Evolutionary conservation across 2,329 filamentous ascomycete species (phyloP).

Genomic region (Calonectria naviculata): DNA sequence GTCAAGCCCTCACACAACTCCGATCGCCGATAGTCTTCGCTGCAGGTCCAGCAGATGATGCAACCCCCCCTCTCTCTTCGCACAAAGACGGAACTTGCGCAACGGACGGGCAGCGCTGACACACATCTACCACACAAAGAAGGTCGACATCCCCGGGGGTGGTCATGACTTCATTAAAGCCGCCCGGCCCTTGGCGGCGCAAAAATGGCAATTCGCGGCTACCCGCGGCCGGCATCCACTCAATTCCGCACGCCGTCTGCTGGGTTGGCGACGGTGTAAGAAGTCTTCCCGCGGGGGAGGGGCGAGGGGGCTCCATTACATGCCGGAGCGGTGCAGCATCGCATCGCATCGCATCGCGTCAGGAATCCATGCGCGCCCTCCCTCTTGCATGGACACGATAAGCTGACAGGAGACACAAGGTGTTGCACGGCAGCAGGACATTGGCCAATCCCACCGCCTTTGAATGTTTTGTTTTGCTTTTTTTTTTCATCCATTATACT

Average conservation of each 20-base stretch:
- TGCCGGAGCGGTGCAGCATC: not conserved
- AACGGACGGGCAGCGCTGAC: no score
- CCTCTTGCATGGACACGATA: not conserved
- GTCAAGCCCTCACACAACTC: not conserved
- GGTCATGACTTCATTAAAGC: constrained; percentile 12
- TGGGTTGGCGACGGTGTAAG: not conserved
- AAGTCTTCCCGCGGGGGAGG: no score
- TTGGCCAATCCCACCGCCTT: not conserved
- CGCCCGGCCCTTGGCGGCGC: no score
- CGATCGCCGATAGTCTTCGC: not conserved
- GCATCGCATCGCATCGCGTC: not conserved
- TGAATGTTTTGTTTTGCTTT: not conserved
- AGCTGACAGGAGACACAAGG: not conserved
- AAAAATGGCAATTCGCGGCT: constrained; percentile 40
- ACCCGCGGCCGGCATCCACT: constrained; percentile 22
- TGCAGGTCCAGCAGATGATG: constrained; percentile 2
- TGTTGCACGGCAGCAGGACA: not conserved
- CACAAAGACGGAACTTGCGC: no score
- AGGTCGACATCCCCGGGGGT: no score
- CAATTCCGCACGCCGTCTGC: constrained; percentile 32
- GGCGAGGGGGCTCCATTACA: not conserved
- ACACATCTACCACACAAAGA: no score
- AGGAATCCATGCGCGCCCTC: not conserved
- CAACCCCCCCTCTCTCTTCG: no score
- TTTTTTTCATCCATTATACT: not conserved